phyloP scores from a whole-genome alignment of 179 eudicot species.

The Drosera spatulata region DNA sequence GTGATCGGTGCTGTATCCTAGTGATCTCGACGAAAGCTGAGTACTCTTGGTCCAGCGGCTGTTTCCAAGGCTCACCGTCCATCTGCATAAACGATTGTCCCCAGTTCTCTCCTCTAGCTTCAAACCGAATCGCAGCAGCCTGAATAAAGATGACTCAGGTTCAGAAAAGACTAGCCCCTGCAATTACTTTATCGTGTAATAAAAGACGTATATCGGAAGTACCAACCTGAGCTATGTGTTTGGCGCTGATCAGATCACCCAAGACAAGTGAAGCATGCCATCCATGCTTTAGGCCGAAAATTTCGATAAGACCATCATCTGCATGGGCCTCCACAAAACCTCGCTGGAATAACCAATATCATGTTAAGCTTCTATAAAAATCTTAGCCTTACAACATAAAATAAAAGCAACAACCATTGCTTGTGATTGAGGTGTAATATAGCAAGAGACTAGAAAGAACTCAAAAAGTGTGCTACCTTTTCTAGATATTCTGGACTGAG shows the following conservation, averaged over 20 bases:
- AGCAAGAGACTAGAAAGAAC: not conserved
- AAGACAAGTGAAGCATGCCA: conserved; percentile 99
- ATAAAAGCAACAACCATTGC: not conserved
- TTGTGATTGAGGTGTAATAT: not conserved
- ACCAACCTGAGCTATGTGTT: conserved; percentile 80
- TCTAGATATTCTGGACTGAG: conserved; percentile 79
- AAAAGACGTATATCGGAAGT: not conserved
- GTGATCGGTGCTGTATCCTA: conserved; percentile 58
- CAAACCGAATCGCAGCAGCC: conserved; percentile 85
- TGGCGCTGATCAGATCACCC: conserved; percentile 85
- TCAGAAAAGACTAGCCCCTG: too few species aligned
- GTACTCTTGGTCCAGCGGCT: conserved; percentile 55
- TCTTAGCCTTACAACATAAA: not conserved
- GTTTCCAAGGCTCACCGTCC: conserved; percentile 99
- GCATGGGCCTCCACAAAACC: conserved; percentile 38
- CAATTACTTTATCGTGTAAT: too few species aligned
- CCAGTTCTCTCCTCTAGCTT: conserved; percentile 91
- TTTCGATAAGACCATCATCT: conserved; percentile 68
- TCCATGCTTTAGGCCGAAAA: conserved; percentile 32
- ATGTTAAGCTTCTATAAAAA: too few species aligned
- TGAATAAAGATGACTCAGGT: conserved; percentile 8
- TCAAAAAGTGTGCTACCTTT: conserved; percentile 32
- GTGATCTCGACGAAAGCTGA: conserved; percentile 76
- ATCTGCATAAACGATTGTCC: conserved; percentile 60
- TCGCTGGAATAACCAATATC: too few species aligned